phyloP scores from a whole-genome alignment of 805 yeast species.

The Monosporozyma solicola region DNA sequence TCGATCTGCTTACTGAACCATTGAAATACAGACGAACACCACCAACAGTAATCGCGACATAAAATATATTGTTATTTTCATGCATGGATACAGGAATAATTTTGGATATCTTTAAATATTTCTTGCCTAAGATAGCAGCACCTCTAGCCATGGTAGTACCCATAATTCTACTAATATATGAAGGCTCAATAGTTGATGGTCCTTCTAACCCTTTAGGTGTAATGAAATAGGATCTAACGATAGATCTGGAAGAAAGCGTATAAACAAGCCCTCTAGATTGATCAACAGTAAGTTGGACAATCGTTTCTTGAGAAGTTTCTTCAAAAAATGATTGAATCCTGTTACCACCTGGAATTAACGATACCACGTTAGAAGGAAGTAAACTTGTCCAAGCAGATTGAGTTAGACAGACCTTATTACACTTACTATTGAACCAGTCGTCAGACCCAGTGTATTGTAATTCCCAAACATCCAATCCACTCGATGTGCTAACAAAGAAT shows the following conservation, averaged over 20 bases:
- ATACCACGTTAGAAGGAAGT: conserved; percentile 35
- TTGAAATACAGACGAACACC: conserved; percentile 69
- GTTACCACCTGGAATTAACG: conserved; percentile 31
- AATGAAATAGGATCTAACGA: conserved; percentile 67
- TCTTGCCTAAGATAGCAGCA: conserved; percentile 48
- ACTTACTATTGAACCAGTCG: conserved; percentile 78
- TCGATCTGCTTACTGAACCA: conserved; percentile 31
- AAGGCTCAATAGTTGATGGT: conserved; percentile 32
- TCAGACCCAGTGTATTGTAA: conserved; percentile 73
- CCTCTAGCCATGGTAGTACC: conserved; percentile 39
- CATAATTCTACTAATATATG: conserved; percentile 32
- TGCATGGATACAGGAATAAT: conserved; percentile 33
- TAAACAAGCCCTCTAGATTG: conserved; percentile 69
- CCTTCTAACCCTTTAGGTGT: conserved; percentile 35
- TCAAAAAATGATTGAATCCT: conserved; percentile 31
- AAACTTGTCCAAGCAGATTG: conserved; percentile 49
- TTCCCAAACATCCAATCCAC: conserved; percentile 79
- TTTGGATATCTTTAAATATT: conserved; percentile 51
- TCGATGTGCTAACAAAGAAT: conserved; percentile 73
- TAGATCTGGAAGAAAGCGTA: conserved; percentile 71
- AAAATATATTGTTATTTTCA: conserved; percentile 61
- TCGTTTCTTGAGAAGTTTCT: conserved; percentile 42
- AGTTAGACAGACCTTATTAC: conserved; percentile 77
- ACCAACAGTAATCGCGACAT: conserved; percentile 70
- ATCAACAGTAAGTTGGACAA: conserved; percentile 64